Base-by-base conservation (phyloP, 257 asterid genomes). In the Vinca minor region DNA sequence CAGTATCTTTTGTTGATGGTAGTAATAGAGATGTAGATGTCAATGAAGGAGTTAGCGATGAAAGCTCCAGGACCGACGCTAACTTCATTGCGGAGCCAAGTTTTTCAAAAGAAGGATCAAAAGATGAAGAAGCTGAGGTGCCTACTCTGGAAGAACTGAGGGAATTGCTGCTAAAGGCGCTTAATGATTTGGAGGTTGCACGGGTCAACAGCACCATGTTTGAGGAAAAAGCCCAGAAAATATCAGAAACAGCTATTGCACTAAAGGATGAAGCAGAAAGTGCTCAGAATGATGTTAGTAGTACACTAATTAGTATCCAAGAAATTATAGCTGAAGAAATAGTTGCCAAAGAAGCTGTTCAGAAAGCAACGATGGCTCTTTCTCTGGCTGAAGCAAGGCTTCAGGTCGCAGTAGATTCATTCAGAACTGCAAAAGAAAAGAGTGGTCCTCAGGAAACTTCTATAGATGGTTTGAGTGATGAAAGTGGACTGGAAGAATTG, bases 231-330 rank as follows among this genome's bases (percentile, higher is more conserved):
- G 97, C 98, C 21, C 97, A 93, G 78, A 83, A 42, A 69, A 85
- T 93, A 78, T 84, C 98, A 29, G 98, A 93, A 84, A 69, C 85
- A 72, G 93, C 98, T 63, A 93, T 93, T 71, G 84, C 95, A 38
- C 74, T 87, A 77, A 89, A 84, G 77, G 98, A 93, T 74, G 90
- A 87, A 67, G 94, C 92, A 58, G 74, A 73, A 45, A 84, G 64
- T 69, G 94, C 97, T 39, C 77, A 84, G 95, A 73, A 66, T 68
- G 78, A 84, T 74, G 89, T 80, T 64, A 78, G 73, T 78, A 69
- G 45, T 59, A 78, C 83, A 69, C 81, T 89, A 64, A 69, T 57
- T 55, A 73, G 68, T 46, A 64, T 85, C 75, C 86, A 89, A 63
- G 94, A 81, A 77, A 69, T 80, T 63, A 71, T 85, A 47, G 71